Evolutionary conservation across 352 stramenopile species (phyloP), one percentile per base, ranked within the genome.

Genomic region (Peronospora destructor): DNA sequence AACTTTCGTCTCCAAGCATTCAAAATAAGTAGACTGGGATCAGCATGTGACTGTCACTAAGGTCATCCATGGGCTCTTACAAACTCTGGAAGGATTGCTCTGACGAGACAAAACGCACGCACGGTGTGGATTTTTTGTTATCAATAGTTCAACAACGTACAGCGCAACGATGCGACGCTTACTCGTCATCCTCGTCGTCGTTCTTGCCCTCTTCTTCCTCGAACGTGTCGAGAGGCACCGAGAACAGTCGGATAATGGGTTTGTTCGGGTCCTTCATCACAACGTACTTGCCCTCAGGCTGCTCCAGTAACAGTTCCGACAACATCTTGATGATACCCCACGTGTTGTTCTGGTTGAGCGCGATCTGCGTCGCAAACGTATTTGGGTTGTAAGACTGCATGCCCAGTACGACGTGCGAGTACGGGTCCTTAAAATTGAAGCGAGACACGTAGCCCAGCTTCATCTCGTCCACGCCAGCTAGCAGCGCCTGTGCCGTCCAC

Each of bases 201-300:
- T 84, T 55, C 56, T 80, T 53, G 75, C 91, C 62, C 23, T 91
- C 85, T 10, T 87, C 85, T 47, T 97, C 90, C 61, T 99, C 95
- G 64, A 98, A 98, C 2, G 94, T 97, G 61, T 95, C 73, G 41
- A 83, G 53, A 33, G 95, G 95, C 39, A 99, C 96, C 41, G 82
- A 83, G 78, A 98, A 99, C 47, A 99, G 81, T 42, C 90, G 85
- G 37, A 99, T 69, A 55, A 98, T 78, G 11, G 94, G 84, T 73
- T 98, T 98, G 79, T 98, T 98, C 10, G 95, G 95, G 76, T 99
- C 95, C 62, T 96, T 95, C 82, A 98, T 93, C 56, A 99, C 84
- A 38, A 99, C 92, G 73, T 98, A 99, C 77, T 99, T 98, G 45
- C 95, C 96, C 60, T 98, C 91, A 4, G 90, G 76, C 64, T 98